Evolutionary conservation across 306 rosid species (phyloP), one percentile per base, ranked within the genome.

Genomic region (Castanospermum australe): DNA sequence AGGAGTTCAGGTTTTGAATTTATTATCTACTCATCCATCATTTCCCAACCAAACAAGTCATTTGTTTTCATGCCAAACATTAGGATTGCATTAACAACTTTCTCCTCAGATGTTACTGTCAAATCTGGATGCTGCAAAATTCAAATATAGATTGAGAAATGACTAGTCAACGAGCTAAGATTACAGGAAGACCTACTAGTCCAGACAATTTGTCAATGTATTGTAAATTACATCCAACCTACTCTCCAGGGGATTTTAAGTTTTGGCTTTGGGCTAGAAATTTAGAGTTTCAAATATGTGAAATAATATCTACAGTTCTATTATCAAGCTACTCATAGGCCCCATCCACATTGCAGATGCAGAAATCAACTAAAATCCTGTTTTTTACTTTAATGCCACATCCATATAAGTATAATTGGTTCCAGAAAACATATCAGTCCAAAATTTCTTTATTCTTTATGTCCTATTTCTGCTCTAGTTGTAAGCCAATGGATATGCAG

Each of bases 51-150:
- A 85, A 80, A 82, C 48, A 86, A 73, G 67, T 89, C 90, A 57
- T 89, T 85, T 48, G 90, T 87, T 77, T 88, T 82, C 80, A 87
- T 80, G 78, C 97, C 97, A 89, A 90, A 94, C 88, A 88, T 85
- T 62, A 91, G 81, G 85, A 95, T 90, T 75, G 98, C 97, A 84
- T 92, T 87, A 38, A 95, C 89, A 77, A 95, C 94, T 81, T 90
- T 92, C 84, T 95, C 99, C 90, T 95, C 99, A 20, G 94, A 92
- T 56, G 99, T 95, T 61, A 92, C 97, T 0, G 97, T 87, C 92
- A 95, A 86, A 86, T 95, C 96, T 7, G 97, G 97, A 87, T 91
- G 96, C 98, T 95, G 97, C 90, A 87, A 85, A 70, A 78, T 48
- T 48, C 81, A 81, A 79, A 70, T 35, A 67, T 55, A 77, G 67